Evolutionary conservation across 2,329 filamentous ascomycete genomes (phyloP).

Genomic region (Botrytis squamosa): DNA sequence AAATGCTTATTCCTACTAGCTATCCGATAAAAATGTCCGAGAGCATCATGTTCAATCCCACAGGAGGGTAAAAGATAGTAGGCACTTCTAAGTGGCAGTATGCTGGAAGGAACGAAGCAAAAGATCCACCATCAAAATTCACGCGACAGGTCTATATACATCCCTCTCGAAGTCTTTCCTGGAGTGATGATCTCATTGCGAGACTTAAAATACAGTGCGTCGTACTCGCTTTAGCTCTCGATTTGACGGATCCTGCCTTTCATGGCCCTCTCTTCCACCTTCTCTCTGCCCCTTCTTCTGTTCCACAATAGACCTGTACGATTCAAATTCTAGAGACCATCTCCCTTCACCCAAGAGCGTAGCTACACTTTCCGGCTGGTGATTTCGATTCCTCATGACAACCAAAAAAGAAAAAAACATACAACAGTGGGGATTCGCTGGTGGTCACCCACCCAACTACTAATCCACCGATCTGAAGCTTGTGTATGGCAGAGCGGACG

Average conservation of each 20-base stretch:
- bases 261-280: background rate
- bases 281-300: background rate
- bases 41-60: background rate
- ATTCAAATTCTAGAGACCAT: background rate
- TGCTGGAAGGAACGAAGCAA: background rate
- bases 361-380: background rate
- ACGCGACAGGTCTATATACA: background rate
- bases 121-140: background rate
- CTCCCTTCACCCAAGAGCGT: background rate
- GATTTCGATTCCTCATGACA: background rate
- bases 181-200: too few species aligned
- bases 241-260: too few species aligned
- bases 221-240: too few species aligned
- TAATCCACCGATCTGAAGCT: slow-evolving; percentile 20
- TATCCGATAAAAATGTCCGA: background rate
- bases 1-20: background rate
- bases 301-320: background rate
- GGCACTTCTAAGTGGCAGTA: background rate
- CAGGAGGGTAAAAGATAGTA: background rate
- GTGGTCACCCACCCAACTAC: slow-evolving; percentile 21
- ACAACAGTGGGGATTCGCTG: slow-evolving; percentile 18
- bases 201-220: too few species aligned
- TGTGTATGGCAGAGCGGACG: slow-evolving; percentile 22
- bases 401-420: background rate
- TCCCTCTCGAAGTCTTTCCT: too few species aligned